A percentile compares a stretch with the other conserved stretches of the same genome.
phyloP scores from a whole-genome alignment of 345 rosid species.

The Euclidium syriacum region DNA sequence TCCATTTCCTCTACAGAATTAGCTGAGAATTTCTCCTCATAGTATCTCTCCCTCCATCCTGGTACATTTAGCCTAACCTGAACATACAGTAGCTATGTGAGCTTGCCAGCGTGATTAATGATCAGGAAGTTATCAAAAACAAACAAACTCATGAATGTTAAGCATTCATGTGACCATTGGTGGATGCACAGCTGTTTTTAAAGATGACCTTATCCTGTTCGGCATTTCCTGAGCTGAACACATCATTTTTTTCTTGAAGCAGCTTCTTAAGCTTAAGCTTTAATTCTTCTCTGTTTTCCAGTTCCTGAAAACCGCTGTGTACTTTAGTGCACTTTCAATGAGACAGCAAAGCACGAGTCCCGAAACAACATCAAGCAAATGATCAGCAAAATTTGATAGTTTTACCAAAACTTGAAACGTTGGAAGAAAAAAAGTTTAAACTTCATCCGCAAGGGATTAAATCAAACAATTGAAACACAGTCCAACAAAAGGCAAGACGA shows the following conservation, averaged over 20 bases:
- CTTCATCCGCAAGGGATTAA: background rate
- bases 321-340: slow-evolving; percentile 3
- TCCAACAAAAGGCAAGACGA: slow-evolving; percentile 30
- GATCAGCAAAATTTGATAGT: background rate
- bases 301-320: slow-evolving; percentile 32
- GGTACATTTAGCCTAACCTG: slow-evolving; percentile 74
- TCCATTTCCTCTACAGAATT: slow-evolving; percentile 65
- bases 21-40: slow-evolving; percentile 70
- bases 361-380: slow-evolving; percentile 12
- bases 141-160: background rate
- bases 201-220: slow-evolving; percentile 74
- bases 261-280: slow-evolving; percentile 66
- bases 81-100: slow-evolving; percentile 12
- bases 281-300: slow-evolving; percentile 61
- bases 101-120: background rate
- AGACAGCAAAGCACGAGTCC: background rate
- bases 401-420: slow-evolving; percentile 7
- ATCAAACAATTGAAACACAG: background rate
- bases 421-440: slow-evolving; percentile 23
- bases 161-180: slow-evolving; percentile 1
- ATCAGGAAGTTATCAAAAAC: background rate
- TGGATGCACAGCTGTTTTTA: background rate
- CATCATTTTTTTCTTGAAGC: slow-evolving; percentile 65
- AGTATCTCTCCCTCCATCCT: slow-evolving; percentile 98
- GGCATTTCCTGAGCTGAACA: slow-evolving; percentile 48